Base-by-base conservation (phyloP, 768 basidiomycete genomes). In the Boletus insuetus region DNA sequence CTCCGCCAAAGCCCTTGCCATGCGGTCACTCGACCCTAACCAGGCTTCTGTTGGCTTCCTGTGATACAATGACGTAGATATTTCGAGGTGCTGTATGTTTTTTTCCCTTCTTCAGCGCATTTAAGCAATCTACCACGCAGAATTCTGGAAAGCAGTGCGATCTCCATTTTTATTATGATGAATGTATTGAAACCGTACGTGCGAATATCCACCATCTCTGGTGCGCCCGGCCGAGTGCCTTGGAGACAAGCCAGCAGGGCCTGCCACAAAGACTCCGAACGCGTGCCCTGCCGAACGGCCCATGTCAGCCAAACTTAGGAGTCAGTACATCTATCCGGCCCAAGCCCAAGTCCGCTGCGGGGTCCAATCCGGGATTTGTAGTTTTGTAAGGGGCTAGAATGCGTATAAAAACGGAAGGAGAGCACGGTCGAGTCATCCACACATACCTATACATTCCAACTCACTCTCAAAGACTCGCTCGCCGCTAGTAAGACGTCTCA, bases 321-420 rank as follows among this genome's bases (percentile, higher is more conserved):
- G 35, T n/a, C 31, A 24, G 32, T 10, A 3, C 35, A n/a, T 22
- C 35, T 9, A 29, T 29, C 29, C 2, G 29, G 8, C 34, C 3
- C 32, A 34, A 34, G 13, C 32, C 12, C 32, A 34, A 34, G 11
- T 34, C 32, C 5, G 34, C 12, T 34, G 14, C 12, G 4, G 6
- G 34, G 17, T 6, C 46, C 42, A 19, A 41, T 49, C 44, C 19
- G 32, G 54, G 31, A 37, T 42, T 16, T 10, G n/a, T 16, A 19
- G 11, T 11, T 11, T 31, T 46, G 19, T 8, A 9, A n/a, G n/a
- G n/a, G n/a, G n/a, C n/a, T n/a, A n/a, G n/a, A n/a, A 31, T 20
- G 1, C 9, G 9, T 62, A 65, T 58, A 64, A 65, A 58, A 35
- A 12, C 3, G 6, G 31, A 13, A 3, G 11, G 2, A 29, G 26